These are phyloP conservation scores for Trichoderma sp. DNA, from an alignment of 2,329 filamentous ascomycete genomes.

Conservation along the genomic window DNA sequence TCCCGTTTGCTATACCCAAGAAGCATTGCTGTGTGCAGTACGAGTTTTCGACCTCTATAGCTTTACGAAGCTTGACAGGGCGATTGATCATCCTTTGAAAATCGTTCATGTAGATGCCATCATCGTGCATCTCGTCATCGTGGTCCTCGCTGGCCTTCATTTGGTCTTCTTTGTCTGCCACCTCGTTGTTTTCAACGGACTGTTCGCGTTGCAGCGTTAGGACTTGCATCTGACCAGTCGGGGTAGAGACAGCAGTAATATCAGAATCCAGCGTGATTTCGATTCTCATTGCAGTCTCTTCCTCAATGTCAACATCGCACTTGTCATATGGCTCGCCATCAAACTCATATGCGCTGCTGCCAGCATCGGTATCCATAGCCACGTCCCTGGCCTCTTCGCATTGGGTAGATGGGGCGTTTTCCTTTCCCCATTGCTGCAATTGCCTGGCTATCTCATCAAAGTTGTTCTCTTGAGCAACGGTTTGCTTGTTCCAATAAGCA, in stretches of 20 bases:
- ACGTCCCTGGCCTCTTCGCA: neutral
- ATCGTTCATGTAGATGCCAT: neutral
- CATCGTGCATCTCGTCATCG: neutral
- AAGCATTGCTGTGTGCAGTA: constrained; percentile 40
- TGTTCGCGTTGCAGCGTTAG: neutral
- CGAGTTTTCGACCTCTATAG: constrained; percentile 30
- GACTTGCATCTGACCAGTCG: neutral
- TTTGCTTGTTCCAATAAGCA: constrained; percentile 41
- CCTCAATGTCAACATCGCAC: neutral
- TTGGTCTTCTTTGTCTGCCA: neutral
- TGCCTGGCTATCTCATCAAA: neutral
- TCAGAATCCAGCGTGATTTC: neutral
- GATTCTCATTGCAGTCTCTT: neutral
- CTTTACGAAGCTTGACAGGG: neutral
- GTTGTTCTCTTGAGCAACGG: constrained; percentile 6
- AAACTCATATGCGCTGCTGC: neutral
- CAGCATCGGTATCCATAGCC: neutral
- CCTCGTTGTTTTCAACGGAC: neutral
- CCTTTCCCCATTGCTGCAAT: neutral
- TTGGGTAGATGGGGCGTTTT: neutral
- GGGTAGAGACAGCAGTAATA: neutral
- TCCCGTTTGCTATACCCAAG: constrained; percentile 34
- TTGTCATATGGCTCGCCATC: neutral
- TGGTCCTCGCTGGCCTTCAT: neutral
- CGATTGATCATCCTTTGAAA: neutral